Evolutionary conservation across 108 stramenopile species (phyloP).

Genomic region (Schizochytrium sp.): DNA sequence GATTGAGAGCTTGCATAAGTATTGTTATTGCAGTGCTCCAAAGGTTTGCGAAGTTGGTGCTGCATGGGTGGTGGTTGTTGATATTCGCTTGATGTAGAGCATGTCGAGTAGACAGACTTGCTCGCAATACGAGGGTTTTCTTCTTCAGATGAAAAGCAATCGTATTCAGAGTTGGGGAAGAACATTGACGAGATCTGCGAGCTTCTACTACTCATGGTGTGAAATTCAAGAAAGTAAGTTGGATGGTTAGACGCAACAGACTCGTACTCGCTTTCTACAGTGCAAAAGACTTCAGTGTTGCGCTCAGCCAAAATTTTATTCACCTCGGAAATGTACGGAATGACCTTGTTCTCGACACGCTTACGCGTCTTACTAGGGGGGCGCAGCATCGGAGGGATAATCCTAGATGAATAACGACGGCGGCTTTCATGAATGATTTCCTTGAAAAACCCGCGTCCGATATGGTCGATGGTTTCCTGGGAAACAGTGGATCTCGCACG

Average conservation of each 20-base stretch:
- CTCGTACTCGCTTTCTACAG: constrained; percentile 37
- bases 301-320: not conserved
- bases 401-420: not conserved
- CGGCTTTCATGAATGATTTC: constrained; percentile 8
- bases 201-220: not conserved
- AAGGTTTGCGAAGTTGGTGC: too few species aligned
- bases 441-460: not conserved
- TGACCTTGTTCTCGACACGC: not conserved
- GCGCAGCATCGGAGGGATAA: not conserved
- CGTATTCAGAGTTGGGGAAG: too few species aligned
- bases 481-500: not conserved
- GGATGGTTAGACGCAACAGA: constrained; percentile 21
- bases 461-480: constrained; percentile 9
- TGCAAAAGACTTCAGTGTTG: not conserved
- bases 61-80: too few species aligned
- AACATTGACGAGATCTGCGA: too few species aligned
- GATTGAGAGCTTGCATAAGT: too few species aligned
- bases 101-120: too few species aligned
- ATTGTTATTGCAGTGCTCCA: too few species aligned
- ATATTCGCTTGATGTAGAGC: too few species aligned
- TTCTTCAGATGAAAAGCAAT: too few species aligned
- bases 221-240: not conserved
- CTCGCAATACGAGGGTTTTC: too few species aligned
- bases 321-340: not conserved
- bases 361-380: constrained; percentile 7